Evolutionary conservation across 345 rosid genomes (phyloP), one percentile per base, ranked within the genome.

Genomic region (Pugionium dolabratum): DNA sequence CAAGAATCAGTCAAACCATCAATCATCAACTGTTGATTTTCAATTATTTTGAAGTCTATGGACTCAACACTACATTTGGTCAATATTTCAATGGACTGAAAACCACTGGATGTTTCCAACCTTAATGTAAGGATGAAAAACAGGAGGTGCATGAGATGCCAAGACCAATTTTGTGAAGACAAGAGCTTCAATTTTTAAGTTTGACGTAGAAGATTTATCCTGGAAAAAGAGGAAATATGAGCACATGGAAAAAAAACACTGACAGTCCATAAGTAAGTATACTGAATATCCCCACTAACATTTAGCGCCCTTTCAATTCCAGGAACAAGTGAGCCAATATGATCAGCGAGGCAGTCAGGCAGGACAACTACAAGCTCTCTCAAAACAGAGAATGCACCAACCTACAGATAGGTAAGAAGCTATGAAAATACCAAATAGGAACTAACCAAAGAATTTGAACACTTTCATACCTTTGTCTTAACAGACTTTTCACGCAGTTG

Each of bases 171-270:
- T 84, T 35, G 97, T 86, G 69, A 91, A 95, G 54, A 82, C 57
- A 54, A 95, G 91, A 9, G 99, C 97, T 82, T 95, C 98, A 48
- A 85, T 87, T 81, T 95, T 95, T 83, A 95, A 81, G 79, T 87
- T 95, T 40, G 99, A 95, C 54, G 95, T 95, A 58, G 99, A 91
- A 42, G 94, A 83, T 75, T 95, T 95, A 59, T 95, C 99, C 99
- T 95, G 83, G 58, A 11, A 59, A 34, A 44, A 46, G 27, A 2
- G 53, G 7, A 42, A 50, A 35, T 51, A 63, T 55, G 51, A 42
- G 50, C 57, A 68, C 33, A 41, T 37, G 29, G 29, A 69, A 72
- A n/a, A 59, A 33, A 9, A 33, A 10, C 58, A 61, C 30, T 36
- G 36, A 53, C 50, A 51, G 50, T 25, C 41, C 29, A 62, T 6